Evolutionary conservation across 192 early-diverging fungal genomes (phyloP), one percentile per base, ranked within the genome.

Genomic region (Mortierella alpina): DNA sequence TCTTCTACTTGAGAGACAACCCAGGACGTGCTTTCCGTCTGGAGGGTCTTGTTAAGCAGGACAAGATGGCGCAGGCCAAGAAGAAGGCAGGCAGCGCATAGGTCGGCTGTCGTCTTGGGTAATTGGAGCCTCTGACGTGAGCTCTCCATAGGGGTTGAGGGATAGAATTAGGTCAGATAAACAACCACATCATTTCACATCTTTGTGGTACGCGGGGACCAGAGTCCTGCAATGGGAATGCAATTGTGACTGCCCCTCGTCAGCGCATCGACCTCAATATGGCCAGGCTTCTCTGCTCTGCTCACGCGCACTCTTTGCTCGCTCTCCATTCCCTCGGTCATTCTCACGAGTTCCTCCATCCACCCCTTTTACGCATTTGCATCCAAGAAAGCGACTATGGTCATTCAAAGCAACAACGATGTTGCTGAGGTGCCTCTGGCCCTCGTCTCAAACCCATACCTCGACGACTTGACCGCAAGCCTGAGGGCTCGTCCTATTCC

Each of bases 401-500:
- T 58, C 31, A 58, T 58, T 58, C 56, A 62, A 50, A 67, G 46
- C 69, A 72, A 66, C 59, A 79, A 79, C 59, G 39, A 60, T 51
- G 82, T 86, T 22, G 77, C 87, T 18, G 87, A 90, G 66, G 88
- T 90, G 15, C 88, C 88, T 50, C 66, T 87, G 23, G 86, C 83
- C 10, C 84, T 94, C 64, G 90, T 94, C 57, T 88, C 84, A 80
- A 97, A 97, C 86, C 66, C 87, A 42, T 96, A 95, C 68, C 89
- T 96, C 47, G 93, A 95, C 48, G 94, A 94, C 48, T 89, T 93
- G 69, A 92, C 92, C 12, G 87, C 83, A 22, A 80, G 84, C 39
- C 88, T 96, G 45, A 88, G 95, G 42, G 88, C 88, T 31, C 91
- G 92, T 73, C 90, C 93, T 22, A 95, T 97, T 77, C 95, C 96